A percentile compares a stretch with the other conserved stretches of the same genome.
Evolutionary conservation across 306 rosid species (phyloP).

Genomic region (Dalbergia cochinchinensis): DNA sequence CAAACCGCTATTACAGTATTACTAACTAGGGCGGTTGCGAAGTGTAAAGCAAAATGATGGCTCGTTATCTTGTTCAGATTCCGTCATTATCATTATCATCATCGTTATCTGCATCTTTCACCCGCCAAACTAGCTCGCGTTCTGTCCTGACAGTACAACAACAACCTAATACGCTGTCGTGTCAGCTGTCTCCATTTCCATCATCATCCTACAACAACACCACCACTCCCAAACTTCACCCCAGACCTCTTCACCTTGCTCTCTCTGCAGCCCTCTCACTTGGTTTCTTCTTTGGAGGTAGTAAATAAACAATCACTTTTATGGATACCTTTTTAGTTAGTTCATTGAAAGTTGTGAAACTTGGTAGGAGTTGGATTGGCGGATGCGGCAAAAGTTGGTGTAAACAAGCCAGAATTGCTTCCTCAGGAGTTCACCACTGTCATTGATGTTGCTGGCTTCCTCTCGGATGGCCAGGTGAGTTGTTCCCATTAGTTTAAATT

Average conservation of each 20-base stretch:
- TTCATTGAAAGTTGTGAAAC: background rate
- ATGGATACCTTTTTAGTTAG: background rate
- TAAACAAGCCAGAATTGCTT: conserved; percentile 92
- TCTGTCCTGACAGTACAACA: conserved; percentile 28
- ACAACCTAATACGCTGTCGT: conserved; percentile 48
- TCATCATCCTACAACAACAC: conserved; percentile 27
- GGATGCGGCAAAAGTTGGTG: conserved; percentile 88
- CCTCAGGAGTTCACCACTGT: conserved; percentile 83
- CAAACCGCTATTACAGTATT: no score
- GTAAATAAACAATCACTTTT: background rate
- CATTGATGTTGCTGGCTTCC: conserved; percentile 98
- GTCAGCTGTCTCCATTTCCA: conserved; percentile 46
- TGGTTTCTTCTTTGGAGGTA: conserved; percentile 72
- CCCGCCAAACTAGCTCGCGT: conserved; percentile 35
- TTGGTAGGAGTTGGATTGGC: conserved; percentile 61
- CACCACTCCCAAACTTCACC: conserved; percentile 43
- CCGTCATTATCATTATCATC: conserved; percentile 42
- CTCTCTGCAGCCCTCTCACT: conserved; percentile 78
- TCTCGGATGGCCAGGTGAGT: conserved; percentile 90
- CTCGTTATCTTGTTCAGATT: conserved; percentile 50
- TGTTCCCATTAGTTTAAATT: background rate
- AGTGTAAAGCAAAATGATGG: conserved; percentile 46
- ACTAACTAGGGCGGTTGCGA: background rate
- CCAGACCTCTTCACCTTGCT: conserved; percentile 63
- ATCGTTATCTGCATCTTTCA: conserved; percentile 40